Base-by-base conservation (phyloP, 164 flowering plant genomes). In the Macadamia tetraphylla region DNA sequence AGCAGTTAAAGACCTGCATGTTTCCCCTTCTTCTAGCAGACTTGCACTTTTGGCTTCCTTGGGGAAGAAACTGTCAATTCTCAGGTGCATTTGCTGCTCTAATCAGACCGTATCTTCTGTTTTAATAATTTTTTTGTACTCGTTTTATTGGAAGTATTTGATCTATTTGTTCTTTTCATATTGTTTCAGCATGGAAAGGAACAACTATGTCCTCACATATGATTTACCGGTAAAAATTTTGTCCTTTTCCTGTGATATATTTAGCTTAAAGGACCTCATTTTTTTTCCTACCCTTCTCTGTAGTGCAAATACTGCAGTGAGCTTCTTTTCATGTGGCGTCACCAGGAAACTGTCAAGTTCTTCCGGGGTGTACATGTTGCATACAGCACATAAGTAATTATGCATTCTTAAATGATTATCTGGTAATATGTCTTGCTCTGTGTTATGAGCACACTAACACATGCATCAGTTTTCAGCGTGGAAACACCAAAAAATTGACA, bases 31-130 rank as follows among this genome's bases (percentile, higher is more conserved):
- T 55, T 59, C 71, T 75, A 67, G 74, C 49, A 77, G 76, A 75
- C 86, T 84, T 65, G 91, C 83, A 58, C 87, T 92, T 48, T 67
- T 82, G 72, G 88, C 97, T 67, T 85, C 95, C 29, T 29, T 86
- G 62, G 95, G 92, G 65, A 90, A 88, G 81, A 92, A 85, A 76
- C 66, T 92, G 52, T 83, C 91, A 57, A 73, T 94, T 78, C 63
- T 92, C 71, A 90, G 98, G 98, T 94, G 35, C 58, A 60, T 18
- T 30, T 23, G 5, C 40, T 35, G 14, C 63, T 52, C 10, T 48
- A 17, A 49, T 1, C 15, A 18, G 43, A 31, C 6, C 11, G 17
- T 17, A 5, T 11, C 63, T 64, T 52, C 11, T 55, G 40, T 10
- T 1, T 18, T 42, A 67, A 4, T 57, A 1, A 40, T 62, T 10